Base-by-base conservation (phyloP, 495 filamentous ascomycete genomes). In the Alectoria sarmentosa region DNA sequence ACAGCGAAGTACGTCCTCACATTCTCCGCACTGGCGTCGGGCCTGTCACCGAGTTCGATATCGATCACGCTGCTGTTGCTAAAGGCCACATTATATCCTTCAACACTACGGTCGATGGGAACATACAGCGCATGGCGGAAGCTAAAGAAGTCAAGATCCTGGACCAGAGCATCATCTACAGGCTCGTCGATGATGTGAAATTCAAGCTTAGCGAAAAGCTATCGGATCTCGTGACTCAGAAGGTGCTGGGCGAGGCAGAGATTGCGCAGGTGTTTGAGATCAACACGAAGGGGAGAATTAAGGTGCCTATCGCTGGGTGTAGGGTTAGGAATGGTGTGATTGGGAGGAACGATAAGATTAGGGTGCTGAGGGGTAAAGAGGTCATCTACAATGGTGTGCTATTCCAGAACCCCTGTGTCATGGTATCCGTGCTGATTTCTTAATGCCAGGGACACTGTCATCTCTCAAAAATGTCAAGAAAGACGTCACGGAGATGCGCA, bases 381-480 rank as follows among this genome's bases (percentile, higher is more conserved):
- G 79, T 78, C 34, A 74, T 97, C 17, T 96, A 85, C 72, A 86
- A 92, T 72, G 94, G 94, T 92, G 81, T 76, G 86, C 79, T 41
- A 14, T 65, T 65, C 42, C 34, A 19, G 21, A 6, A 34, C 15
- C 48, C 55, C 38, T 38, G 26, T 34, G 39, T 58, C 39, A 36
- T 46, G 66, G n/a, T 52, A 14, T 63, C 42, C 34, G 62, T 57
- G 1, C 19, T 55, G 21, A 65, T 28, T n/a, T 26, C 23, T 46
- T 10, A 2, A 23, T 2, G 7, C 8, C 10, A 96, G 92, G 92
- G 62, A 77, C 80, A 13, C 80, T 98, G 19, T 78, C 83, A 26
- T 90, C 88, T 4, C 83, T 99, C 38, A 98, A 94, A 79, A 88
- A 93, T 69, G 84, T 89, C 72, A 95, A 98, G 82, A 94, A 96